These are phyloP conservation scores for Fusarium buxicola DNA, from an alignment of 2,329 filamentous ascomycete genomes.

Conservation along the genomic window DNA sequence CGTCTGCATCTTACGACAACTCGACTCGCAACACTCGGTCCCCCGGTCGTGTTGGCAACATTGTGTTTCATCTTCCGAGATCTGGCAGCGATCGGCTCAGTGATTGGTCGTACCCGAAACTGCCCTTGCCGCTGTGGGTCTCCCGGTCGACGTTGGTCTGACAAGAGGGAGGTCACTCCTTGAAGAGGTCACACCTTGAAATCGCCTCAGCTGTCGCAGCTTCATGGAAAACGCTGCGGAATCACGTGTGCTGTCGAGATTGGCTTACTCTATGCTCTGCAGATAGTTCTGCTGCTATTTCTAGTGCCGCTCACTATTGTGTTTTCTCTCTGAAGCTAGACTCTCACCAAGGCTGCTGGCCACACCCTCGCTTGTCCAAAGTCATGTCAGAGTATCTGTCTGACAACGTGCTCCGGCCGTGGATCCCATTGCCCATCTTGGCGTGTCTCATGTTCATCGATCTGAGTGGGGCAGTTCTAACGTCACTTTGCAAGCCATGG, in stretches of 20 bases:
- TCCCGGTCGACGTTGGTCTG: background rate
- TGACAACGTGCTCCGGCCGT: conserved; percentile 8
- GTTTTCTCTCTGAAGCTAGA: background rate
- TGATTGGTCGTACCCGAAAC: conserved; percentile 16
- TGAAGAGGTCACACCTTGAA: no score
- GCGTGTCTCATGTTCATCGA: conserved; percentile 38
- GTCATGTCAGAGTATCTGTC: conserved; percentile 1
- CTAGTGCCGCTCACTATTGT: background rate
- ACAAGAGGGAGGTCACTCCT: background rate
- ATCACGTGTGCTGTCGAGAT: background rate
- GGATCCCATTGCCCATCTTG: conserved; percentile 17
- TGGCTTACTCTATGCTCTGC: background rate
- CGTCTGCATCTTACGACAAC: conserved; percentile 31
- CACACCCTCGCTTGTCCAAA: background rate
- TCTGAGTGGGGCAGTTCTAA: conserved; percentile 11
- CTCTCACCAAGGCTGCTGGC: background rate
- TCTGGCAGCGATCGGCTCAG: conserved; percentile 27
- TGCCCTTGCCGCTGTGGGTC: conserved; percentile 17
- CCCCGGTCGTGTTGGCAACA: background rate
- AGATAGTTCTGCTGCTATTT: background rate
- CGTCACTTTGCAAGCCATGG: conserved; percentile 26
- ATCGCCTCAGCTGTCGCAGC: background rate
- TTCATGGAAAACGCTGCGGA: background rate
- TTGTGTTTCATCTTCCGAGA: conserved; percentile 37
- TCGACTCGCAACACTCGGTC: conserved; percentile 8